phyloP scores from a whole-genome alignment of 345 rosid species.

The Eucalyptus cladocalyx region DNA sequence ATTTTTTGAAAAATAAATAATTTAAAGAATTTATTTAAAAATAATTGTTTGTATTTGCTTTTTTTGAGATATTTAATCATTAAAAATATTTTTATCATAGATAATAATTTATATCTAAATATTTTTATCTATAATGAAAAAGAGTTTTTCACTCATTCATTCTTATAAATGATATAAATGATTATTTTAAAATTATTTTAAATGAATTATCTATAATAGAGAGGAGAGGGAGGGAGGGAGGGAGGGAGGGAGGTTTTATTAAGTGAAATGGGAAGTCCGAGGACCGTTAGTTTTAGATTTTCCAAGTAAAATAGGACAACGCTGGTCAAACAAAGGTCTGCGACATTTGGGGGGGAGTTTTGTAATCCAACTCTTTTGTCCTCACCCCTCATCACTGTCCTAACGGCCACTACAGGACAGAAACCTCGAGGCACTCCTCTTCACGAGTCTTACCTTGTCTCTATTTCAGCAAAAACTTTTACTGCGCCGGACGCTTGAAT shows the following conservation, averaged over 20 bases:
- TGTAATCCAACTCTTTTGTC: not conserved
- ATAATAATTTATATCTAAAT: rapidly evolving
- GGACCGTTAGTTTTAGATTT: not conserved
- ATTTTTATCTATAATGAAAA: not conserved
- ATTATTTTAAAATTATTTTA: not conserved
- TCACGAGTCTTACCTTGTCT: not conserved
- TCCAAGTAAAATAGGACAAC: not conserved
- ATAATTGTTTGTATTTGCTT: not conserved
- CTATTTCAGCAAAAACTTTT: not conserved
- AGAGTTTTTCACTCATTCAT: rapidly evolving
- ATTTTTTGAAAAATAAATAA: not conserved
- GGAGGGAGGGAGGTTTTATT: not conserved
- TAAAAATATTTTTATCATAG: not conserved
- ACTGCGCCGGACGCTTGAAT: not conserved
- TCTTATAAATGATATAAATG: not conserved
- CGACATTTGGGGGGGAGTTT: not conserved
- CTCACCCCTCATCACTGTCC: not conserved
- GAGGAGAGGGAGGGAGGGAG: too few relatives aligned
- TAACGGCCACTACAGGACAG: not conserved
- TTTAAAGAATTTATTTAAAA: not conserved
- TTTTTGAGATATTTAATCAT: rapidly evolving
- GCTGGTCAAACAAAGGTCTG: not conserved
- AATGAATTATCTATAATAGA: not conserved
- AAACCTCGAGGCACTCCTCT: not conserved
- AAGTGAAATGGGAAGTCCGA: not conserved